Evolutionary conservation across 2,329 filamentous ascomycete species (phyloP), one percentile per base, ranked within the genome.

Genomic region (Hypoxylon rubiginosum): DNA sequence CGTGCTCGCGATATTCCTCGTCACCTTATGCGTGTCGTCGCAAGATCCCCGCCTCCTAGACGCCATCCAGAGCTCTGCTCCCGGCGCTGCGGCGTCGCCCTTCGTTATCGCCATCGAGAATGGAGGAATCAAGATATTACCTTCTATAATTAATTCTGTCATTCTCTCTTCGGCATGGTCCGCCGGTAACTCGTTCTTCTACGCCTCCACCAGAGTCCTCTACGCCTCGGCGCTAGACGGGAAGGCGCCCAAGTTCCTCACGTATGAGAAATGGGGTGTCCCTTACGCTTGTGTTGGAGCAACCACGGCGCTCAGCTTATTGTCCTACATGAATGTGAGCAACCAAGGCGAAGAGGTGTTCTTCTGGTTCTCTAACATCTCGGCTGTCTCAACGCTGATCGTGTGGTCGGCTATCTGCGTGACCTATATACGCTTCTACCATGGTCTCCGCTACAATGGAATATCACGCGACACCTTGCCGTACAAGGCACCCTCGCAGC

Each of bases 371-470:
- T 79, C 80, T 13, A 81, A 81, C 72, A 79, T 92, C 74, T 81
- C 90, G 50, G 91, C 91, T 26, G 89, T 92, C 10, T 91, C 90
- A 6, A 88, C 90, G 63, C 83, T 92, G 21, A 88, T 92, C 75
- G 88, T 90, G 55, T 92, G 90, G 85, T 84, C 86, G 17, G 85
- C 88, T 69, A 89, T 92, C 72, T 88, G 87, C 68, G 84, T 90
- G 72, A 90, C 89, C 0, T 93, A 91, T 77, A 80, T 93, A 51
- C 85, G 87, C 46, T 94, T 93, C 79, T 85, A 90, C 76, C 84
- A 87, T 64, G 91, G 90, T 0, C 85, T 91, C 21, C 80, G 85
- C 17, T 85, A 84, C 13, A 88, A 93, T 73, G 90, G 90, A 8
- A 82, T 93, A 43, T 83, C 88, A 61, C 84, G 90, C 15, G 82